Evolutionary conservation across 768 basidiomycete genomes (phyloP).

Genomic region (Pholiota conissans): DNA sequence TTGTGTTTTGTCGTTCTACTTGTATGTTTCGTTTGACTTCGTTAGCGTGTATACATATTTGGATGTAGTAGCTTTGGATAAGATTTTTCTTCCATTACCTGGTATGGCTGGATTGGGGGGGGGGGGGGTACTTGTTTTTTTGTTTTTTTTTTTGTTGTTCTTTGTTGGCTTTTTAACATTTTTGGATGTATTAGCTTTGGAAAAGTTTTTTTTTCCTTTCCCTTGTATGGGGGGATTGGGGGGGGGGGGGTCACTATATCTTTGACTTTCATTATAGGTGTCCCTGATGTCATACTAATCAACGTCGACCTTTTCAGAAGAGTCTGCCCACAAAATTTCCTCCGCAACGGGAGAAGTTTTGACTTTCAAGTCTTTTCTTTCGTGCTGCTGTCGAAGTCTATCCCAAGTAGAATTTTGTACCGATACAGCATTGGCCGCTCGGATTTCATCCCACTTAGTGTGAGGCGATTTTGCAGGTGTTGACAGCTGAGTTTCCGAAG

Average conservation of each 20-base stretch:
- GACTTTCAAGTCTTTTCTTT: slow-evolving; percentile 30
- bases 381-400: slow-evolving; percentile 58
- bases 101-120: neutral
- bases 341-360: neutral
- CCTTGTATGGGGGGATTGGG: too few relatives aligned
- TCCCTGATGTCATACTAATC: neutral
- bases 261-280: neutral
- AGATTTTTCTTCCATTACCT: neutral
- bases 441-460: slow-evolving; percentile 69
- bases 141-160: too few relatives aligned
- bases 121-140: too few relatives aligned
- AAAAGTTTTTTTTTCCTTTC: too few relatives aligned
- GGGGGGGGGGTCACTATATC: neutral
- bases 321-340: slow-evolving; percentile 8
- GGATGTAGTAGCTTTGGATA: neutral
- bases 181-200: too few relatives aligned
- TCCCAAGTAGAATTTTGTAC: slow-evolving; percentile 65
- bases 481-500: slow-evolving; percentile 6
- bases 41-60: neutral
- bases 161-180: too few relatives aligned
- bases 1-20: neutral
- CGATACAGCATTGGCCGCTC: slow-evolving; percentile 46
- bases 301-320: slow-evolving; percentile 7
- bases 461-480: slow-evolving; percentile 13
- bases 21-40: neutral